Base-by-base conservation (phyloP, 208 protist species). In the Herpetomonas tarakana region DNA sequence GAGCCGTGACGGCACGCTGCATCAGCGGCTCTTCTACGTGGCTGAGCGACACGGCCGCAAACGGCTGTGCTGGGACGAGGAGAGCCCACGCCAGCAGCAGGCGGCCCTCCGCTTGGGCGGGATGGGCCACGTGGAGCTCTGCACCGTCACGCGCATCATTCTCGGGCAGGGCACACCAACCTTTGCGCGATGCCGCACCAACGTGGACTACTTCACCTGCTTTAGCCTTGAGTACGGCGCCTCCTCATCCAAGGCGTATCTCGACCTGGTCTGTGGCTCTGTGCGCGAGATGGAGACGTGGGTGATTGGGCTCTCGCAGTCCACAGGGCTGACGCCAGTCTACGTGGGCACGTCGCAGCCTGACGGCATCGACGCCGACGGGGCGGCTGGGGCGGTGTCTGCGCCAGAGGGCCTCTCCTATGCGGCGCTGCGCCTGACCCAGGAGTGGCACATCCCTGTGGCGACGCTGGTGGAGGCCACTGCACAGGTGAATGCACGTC, bases 211-310 rank as follows among this genome's bases (percentile, higher is more conserved):
- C 22, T 68, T 62, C 53, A 53, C 24, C 47, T 80, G 74, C 50
- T 87, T 86, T 56, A 84, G 76, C 50, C 44, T 87, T 3, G 62
- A 70, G 24, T 82, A 75, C 58, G 50, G 52, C 35, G 21, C 56
- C 44, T 57, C 25, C 38, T 9, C 52, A 18, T 30, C 26, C 14
- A 24, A 64, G 12, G 47, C 54, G 39, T 76, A 67, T 56, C 41
- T 92, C 1, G 80, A 93, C 60, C 47, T 92, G 29, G 62, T 78
- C 19, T 88, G 80, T 46, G 67, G 76, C 11, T 70, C 66, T 24
- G 28, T 61, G 29, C 30, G 25, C 9, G 86, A 93, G 46, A 51
- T 89, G 52, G 90, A 96, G 71, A 75, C 76, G 29, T 93, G 84
- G 85, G 71, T 93, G 50, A 61, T 96, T 16, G 90, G 77, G 2